phyloP scores from a whole-genome alignment of 805 yeast genomes.

The Candida ortonii region DNA sequence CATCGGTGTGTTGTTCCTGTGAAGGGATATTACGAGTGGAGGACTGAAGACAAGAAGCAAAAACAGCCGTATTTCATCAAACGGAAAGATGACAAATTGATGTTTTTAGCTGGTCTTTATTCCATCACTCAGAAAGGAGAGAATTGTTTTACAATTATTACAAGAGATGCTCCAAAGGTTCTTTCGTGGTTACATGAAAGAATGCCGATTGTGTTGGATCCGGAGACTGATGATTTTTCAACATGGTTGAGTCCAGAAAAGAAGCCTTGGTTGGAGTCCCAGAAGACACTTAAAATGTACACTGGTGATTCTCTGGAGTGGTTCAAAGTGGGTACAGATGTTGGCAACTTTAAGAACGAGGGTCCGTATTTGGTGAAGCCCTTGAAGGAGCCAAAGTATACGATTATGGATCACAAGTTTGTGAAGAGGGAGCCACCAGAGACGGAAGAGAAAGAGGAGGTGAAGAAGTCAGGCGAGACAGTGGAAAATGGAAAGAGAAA shows the following conservation, averaged over 20 bases:
- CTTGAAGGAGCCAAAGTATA: constrained; percentile 6
- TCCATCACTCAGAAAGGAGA: constrained; percentile 29
- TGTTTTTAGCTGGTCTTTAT: constrained; percentile 66
- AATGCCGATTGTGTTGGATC: constrained; percentile 71
- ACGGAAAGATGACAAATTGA: constrained; percentile 47
- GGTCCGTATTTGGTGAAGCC: constrained; percentile 37
- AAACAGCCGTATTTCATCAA: constrained; percentile 67
- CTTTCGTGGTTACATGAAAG: constrained; percentile 70
- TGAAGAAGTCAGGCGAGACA: not conserved
- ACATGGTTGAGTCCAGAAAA: constrained; percentile 56
- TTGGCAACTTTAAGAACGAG: constrained; percentile 59
- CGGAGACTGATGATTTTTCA: constrained; percentile 55
- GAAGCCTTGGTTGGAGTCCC: constrained; percentile 39
- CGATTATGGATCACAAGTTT: too few relatives aligned
- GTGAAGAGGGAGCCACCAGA: constrained; percentile 4
- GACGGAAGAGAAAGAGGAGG: constrained; percentile 1
- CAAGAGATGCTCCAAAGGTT: constrained; percentile 64
- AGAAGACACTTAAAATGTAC: constrained; percentile 39
- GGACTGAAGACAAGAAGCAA: constrained; percentile 29
- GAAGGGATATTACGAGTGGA: constrained; percentile 88
- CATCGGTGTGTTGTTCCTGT: constrained; percentile 74
- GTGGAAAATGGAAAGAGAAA: constrained; percentile 1
- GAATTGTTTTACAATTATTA: constrained; percentile 64
- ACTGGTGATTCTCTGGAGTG: constrained; percentile 41
- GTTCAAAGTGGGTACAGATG: constrained; percentile 56